phyloP scores from a whole-genome alignment of 805 yeast species.

The Teunomyces lycoperdinae region DNA sequence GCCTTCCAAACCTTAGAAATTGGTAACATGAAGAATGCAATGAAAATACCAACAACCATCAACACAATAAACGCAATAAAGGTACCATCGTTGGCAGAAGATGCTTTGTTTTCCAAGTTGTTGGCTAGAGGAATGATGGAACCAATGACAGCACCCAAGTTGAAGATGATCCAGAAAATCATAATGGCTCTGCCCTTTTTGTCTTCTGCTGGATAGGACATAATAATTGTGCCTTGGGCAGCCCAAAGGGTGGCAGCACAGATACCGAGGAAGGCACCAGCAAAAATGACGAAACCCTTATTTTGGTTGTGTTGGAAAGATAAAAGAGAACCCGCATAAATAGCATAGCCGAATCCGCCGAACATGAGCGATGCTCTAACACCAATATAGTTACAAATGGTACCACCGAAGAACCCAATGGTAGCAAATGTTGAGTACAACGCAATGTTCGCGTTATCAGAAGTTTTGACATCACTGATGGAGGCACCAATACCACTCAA shows the following conservation, averaged over 20 bases:
- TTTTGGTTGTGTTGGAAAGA: conserved; percentile 46
- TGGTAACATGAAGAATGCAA: conserved; percentile 49
- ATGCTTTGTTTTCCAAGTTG: conserved; percentile 39
- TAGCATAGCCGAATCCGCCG: conserved; percentile 56
- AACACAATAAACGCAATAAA: conserved; percentile 53
- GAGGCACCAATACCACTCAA: conserved; percentile 49
- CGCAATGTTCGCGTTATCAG: conserved; percentile 51
- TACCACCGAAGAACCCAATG: conserved; percentile 58
- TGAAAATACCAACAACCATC: conserved; percentile 44
- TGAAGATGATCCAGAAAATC: conserved; percentile 60
- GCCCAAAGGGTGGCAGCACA: conserved; percentile 59
- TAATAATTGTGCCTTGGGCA: conserved; percentile 55
- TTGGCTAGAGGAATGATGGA: conserved; percentile 55
- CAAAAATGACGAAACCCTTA: conserved; percentile 50
- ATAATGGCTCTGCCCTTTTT: conserved; percentile 52
- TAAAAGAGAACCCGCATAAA: conserved; percentile 52
- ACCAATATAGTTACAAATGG: conserved; percentile 51
- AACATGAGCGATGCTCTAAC: conserved; percentile 41
- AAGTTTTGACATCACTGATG: conserved; percentile 32
- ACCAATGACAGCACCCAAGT: conserved; percentile 62
- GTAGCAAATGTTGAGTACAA: conserved; percentile 54
- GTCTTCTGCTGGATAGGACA: conserved; percentile 54
- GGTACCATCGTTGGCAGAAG: conserved; percentile 45
- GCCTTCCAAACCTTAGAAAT: conserved; percentile 46
- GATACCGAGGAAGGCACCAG: conserved; percentile 57